phyloP scores from a whole-genome alignment of 148 eudicot genomes.

The Rheum nobile region DNA sequence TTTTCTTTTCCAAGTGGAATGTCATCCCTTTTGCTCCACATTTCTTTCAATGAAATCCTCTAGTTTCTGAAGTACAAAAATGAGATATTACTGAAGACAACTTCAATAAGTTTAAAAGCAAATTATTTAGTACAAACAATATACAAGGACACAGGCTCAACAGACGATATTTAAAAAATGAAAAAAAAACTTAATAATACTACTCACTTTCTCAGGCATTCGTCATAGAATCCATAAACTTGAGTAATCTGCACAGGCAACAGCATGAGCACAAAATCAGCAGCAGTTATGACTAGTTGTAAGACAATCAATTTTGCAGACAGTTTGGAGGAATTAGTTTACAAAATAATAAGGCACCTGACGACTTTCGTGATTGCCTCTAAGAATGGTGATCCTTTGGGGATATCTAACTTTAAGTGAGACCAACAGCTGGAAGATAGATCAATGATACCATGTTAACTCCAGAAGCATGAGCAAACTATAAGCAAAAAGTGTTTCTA shows the following conservation, averaged over 20 bases:
- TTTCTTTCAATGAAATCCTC: constrained; percentile 2
- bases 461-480: background rate
- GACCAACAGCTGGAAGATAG: constrained; percentile 69
- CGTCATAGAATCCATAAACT: constrained; percentile 97
- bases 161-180: background rate
- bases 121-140: background rate
- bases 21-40: background rate
- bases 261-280: background rate
- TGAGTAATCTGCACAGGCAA: constrained; percentile 74
- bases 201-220: constrained; percentile 97
- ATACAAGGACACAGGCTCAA: background rate
- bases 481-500: background rate
- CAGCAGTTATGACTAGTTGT: background rate
- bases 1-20: background rate
- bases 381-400: constrained; percentile 77
- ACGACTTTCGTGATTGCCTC: too few relatives aligned
- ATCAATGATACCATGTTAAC: constrained; percentile 8
- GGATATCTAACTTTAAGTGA: constrained; percentile 88
- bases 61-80: background rate
- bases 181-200: background rate
- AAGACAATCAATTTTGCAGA: too few relatives aligned
- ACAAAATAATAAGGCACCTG: too few relatives aligned
- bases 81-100: background rate
- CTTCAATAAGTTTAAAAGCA: background rate
- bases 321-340: too few relatives aligned